phyloP scores from a whole-genome alignment of 176 grass and related monocot species.

The Microstegium vimineum region DNA sequence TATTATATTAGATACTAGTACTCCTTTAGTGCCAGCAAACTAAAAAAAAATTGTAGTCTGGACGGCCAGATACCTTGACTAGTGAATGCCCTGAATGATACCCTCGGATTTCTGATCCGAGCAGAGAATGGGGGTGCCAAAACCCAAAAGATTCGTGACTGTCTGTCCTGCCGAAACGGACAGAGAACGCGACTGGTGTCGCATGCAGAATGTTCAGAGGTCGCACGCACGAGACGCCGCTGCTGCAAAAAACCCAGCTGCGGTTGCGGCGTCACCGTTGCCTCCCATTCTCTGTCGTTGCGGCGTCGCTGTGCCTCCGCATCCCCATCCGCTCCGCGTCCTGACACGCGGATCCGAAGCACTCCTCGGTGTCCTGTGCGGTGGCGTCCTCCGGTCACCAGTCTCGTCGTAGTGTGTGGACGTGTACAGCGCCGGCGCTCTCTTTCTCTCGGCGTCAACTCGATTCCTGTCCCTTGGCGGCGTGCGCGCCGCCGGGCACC shows the following conservation, averaged over 20 bases:
- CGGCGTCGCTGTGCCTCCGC: conserved; percentile 20
- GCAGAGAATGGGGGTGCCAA: not conserved
- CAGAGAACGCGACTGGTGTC: not conserved
- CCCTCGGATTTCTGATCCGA: not conserved
- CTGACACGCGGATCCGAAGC: not conserved
- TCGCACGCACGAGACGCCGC: not conserved
- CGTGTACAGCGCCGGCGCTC: not conserved
- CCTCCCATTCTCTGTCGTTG: not conserved
- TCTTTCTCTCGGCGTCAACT: not conserved
- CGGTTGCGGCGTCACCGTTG: conserved; percentile 34
- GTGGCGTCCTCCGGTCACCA: not conserved
- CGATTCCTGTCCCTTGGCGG: not conserved
- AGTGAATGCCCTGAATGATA: no score
- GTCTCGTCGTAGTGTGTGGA: not conserved
- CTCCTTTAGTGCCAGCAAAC: no score
- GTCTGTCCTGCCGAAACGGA: not conserved
- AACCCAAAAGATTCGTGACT: not conserved
- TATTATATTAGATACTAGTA: no score
- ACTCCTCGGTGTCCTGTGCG: not conserved
- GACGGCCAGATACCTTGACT: not conserved
- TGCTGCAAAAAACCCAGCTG: not conserved
- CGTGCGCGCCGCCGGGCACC: not conserved
- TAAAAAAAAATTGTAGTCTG: not conserved
- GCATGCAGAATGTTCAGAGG: conserved; percentile 5
- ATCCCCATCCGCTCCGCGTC: not conserved